Evolutionary conservation across 768 basidiomycete genomes (phyloP), one percentile per base, ranked within the genome.

Genomic region (Trametes elegans): DNA sequence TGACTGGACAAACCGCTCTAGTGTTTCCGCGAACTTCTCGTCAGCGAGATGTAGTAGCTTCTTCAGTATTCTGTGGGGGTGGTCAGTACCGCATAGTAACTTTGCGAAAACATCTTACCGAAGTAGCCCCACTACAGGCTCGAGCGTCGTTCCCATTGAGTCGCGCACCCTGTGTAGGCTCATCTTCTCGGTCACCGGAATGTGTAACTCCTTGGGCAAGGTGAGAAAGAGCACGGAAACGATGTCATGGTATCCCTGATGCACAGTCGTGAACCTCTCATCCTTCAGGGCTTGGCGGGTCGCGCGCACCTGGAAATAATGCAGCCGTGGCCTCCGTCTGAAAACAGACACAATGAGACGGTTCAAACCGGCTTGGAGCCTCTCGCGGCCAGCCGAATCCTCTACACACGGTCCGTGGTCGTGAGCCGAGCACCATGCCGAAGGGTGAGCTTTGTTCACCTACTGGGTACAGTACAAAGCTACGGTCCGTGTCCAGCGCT

Each of bases 231-330:
- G 57, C 11, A 97, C 92, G 0, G 91, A 88, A 19, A 92, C 77
- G 38, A 98, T 92, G 65, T 97, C 94, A 65, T 97, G 94, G 70
- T 90, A 96, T 40, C 94, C 94, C 85, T 95, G 68, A 27, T n/a
- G n/a, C n/a, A n/a, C n/a, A n/a, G n/a, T n/a, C n/a, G n/a, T n/a
- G n/a, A n/a, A n/a, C n/a, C n/a, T n/a, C n/a, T n/a, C n/a, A n/a
- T n/a, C n/a, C n/a, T n/a, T n/a, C n/a, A n/a, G n/a, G n/a, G n/a
- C n/a, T n/a, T 27, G 29, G 31, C 29, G 23, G 43, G 51, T n/a
- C 7, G 9, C 16, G 59, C 70, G 31, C 29, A 84, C 90, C 73
- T 93, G 91, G 62, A 95, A 96, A 70, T 97, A 98, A 65, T 79
- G 81, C 46, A 96, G 72, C 32, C 76, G 80, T 11, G 85, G 86